Evolutionary conservation across 2,329 filamentous ascomycete species (phyloP).

Genomic region (Falciphora oryzae): DNA sequence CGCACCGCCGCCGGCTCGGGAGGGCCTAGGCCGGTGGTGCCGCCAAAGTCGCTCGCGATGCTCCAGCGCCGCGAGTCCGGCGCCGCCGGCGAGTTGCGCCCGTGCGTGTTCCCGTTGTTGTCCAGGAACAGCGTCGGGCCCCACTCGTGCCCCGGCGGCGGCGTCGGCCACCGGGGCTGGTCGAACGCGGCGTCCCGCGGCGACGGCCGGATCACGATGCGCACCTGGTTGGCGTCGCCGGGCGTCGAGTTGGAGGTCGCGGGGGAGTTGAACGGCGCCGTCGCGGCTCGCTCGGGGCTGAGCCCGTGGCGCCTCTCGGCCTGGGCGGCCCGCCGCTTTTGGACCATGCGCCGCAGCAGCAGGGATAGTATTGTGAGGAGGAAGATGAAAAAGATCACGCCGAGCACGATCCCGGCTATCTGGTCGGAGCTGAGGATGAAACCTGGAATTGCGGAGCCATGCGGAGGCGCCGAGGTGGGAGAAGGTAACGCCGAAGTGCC

Average conservation of each 20-base stretch:
- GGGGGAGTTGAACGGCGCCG: conserved; percentile 8
- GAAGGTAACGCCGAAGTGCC: background rate
- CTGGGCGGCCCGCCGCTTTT: conserved; percentile 46
- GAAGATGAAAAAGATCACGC: conserved; percentile 20
- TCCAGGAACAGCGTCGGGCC: conserved; percentile 11
- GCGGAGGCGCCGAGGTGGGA: background rate
- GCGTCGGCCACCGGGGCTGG: conserved; percentile 21
- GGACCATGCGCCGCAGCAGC: conserved; percentile 19
- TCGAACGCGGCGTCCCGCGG: conserved; percentile 13
- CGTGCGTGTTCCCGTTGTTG: conserved; percentile 10
- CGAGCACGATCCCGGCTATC: conserved; percentile 24
- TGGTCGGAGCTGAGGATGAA: conserved; percentile 19
- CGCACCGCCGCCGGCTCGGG: conserved; percentile 5
- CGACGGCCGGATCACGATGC: conserved; percentile 26
- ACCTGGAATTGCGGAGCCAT: background rate
- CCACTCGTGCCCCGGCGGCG: conserved; percentile 20
- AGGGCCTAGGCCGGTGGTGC: conserved; percentile 17
- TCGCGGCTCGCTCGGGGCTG: conserved; percentile 11
- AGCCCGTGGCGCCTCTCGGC: conserved; percentile 35
- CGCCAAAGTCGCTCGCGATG: conserved; percentile 24
- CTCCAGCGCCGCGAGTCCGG: conserved; percentile 23
- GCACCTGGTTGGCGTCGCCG: conserved; percentile 22
- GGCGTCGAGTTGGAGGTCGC: conserved; percentile 12
- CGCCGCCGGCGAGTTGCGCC: conserved; percentile 9
- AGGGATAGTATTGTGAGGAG: conserved; percentile 19